These are phyloP conservation scores for Cornus florida DNA, from an alignment of 148 eudicot genomes.

Conservation along the genomic window DNA sequence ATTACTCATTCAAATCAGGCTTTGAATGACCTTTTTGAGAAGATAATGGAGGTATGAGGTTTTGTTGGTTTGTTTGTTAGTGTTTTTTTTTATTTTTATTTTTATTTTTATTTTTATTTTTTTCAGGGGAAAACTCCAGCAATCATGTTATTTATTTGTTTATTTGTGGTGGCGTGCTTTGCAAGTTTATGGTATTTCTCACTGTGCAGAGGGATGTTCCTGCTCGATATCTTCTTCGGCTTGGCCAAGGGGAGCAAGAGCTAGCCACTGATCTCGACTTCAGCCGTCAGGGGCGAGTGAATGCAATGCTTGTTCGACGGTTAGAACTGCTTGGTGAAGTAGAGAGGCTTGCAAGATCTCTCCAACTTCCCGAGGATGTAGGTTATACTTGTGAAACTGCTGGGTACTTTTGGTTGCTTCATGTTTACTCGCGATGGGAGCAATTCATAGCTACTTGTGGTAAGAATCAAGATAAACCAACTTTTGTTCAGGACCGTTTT, in stretches of 20 bases:
- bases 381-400: slow-evolving; percentile 99
- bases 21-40: slow-evolving; percentile 91
- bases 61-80: neutral
- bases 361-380: slow-evolving; percentile 94
- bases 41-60: slow-evolving; percentile 83
- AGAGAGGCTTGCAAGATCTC: slow-evolving; percentile 96
- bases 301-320: slow-evolving; percentile 96
- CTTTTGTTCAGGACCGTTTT: slow-evolving; percentile 75
- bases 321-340: slow-evolving; percentile 93
- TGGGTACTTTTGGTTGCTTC: slow-evolving; percentile 96
- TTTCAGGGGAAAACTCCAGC: too few relatives aligned
- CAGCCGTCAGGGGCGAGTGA: slow-evolving; percentile 98
- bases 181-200: neutral
- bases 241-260: slow-evolving; percentile 99
- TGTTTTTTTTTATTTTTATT: neutral
- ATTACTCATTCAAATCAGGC: slow-evolving; percentile 99
- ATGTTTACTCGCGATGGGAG: slow-evolving; percentile 98
- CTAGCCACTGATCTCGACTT: slow-evolving; percentile 97
- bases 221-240: slow-evolving; percentile 97
- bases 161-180: slow-evolving; percentile 4
- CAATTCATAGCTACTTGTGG: slow-evolving; percentile 87
- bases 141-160: neutral
- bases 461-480: slow-evolving; percentile 63
- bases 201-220: slow-evolving; percentile 88
- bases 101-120: neutral